phyloP scores from a whole-genome alignment of 163 green algal genomes.

The Chlorella variabilis region DNA sequence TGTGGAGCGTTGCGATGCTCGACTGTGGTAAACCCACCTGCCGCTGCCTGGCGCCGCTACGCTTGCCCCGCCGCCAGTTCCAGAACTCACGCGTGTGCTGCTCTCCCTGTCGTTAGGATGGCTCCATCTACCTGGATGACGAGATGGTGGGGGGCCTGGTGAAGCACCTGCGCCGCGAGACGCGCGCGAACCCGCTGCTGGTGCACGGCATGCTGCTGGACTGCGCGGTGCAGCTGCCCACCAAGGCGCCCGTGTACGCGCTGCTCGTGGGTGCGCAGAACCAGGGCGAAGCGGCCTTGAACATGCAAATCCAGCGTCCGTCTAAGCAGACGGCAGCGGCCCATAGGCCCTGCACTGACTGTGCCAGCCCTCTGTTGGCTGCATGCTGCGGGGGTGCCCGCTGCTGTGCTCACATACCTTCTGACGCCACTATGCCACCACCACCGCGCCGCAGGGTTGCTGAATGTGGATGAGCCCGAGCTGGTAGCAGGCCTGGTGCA shows the following conservation, averaged over 20 bases:
- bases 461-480: slow-evolving; percentile 69
- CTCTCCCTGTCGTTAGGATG: neutral
- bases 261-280: slow-evolving; percentile 66
- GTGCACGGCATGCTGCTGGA: slow-evolving; percentile 63
- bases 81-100: neutral
- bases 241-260: slow-evolving; percentile 76
- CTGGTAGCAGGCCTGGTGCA: slow-evolving; percentile 57
- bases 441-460: slow-evolving; percentile 57
- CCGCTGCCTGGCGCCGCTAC: neutral
- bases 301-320: too few relatives aligned
- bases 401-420: neutral
- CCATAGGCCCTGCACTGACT: too few relatives aligned
- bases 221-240: slow-evolving; percentile 64
- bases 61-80: neutral
- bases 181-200: neutral
- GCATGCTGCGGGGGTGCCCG: neutral
- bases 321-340: too few relatives aligned
- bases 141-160: slow-evolving; percentile 23
- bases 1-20: too few relatives aligned
- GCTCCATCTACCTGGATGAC: slow-evolving; percentile 19
- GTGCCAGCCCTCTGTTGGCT: too few relatives aligned
- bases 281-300: too few relatives aligned
- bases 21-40: neutral
- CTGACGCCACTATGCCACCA: neutral
- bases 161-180: slow-evolving; percentile 20